Conservation (phyloP, 1,284 basidiomycete species). For the Meripilus lineatus region DNA sequence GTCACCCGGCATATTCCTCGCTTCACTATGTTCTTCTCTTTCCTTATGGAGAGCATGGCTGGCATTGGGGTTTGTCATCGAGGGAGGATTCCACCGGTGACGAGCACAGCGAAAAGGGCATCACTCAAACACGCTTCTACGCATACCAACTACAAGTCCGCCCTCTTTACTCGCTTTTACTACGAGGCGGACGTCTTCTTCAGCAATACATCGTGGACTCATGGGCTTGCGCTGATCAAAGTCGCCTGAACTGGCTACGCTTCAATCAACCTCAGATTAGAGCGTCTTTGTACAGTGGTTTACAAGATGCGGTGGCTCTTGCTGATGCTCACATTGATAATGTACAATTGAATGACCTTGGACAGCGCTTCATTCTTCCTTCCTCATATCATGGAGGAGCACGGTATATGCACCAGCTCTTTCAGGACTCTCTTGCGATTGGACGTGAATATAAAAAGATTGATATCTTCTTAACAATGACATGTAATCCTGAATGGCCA, state of each 20-base stretch:
- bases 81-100: slow-evolving; percentile 9
- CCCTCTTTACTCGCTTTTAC: slow-evolving; percentile 21
- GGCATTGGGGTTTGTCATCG: slow-evolving; percentile 28
- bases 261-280: slow-evolving; percentile 34
- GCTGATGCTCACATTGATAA: slow-evolving; percentile 19
- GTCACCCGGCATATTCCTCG: slow-evolving; percentile 30
- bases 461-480: slow-evolving; percentile 35
- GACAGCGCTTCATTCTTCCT: slow-evolving; percentile 31
- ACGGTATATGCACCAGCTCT: slow-evolving; percentile 29
- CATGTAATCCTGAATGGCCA: slow-evolving; percentile 34
- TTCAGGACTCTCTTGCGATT: slow-evolving; percentile 31
- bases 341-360: slow-evolving; percentile 27
- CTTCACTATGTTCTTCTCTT: slow-evolving; percentile 39
- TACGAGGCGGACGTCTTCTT: slow-evolving; percentile 35
- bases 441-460: slow-evolving; percentile 25
- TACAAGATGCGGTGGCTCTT: slow-evolving; percentile 29
- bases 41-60: slow-evolving; percentile 34
- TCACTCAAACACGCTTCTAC: slow-evolving; percentile 27
- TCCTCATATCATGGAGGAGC: slow-evolving; percentile 30
- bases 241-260: slow-evolving; percentile 19
- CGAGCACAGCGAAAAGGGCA: too few species aligned
- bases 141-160: slow-evolving; percentile 30
- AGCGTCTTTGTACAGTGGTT: slow-evolving; percentile 31
- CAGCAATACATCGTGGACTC: slow-evolving; percentile 34
- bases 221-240: slow-evolving; percentile 27